Percentiles rank a stretch among this genome's conserved stretches.
Evolutionary conservation across 768 basidiomycete species (phyloP).

Genomic region (Crucibulum laeve): DNA sequence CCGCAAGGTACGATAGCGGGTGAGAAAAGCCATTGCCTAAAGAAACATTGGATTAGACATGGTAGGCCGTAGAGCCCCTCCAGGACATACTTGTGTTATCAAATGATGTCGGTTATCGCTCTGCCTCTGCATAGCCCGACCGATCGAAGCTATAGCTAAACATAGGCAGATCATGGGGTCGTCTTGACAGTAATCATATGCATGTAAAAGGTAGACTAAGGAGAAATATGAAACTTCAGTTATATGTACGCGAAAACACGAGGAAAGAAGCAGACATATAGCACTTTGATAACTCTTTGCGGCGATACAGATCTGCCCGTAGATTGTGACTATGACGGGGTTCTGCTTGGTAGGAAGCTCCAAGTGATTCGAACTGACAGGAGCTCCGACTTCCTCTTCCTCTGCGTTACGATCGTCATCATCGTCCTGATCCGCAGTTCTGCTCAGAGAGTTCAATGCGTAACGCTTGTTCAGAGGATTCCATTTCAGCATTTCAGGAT

Average conservation of each 20-base stretch:
- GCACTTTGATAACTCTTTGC: slow-evolving; percentile 89
- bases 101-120: slow-evolving; percentile 92
- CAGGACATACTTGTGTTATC: slow-evolving; percentile 52
- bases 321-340: slow-evolving; percentile 65
- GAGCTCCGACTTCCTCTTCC: slow-evolving; percentile 14
- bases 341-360: slow-evolving; percentile 66
- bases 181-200: slow-evolving; percentile 77
- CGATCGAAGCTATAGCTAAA: slow-evolving; percentile 81
- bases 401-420: slow-evolving; percentile 35
- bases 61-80: neutral
- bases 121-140: slow-evolving; percentile 90
- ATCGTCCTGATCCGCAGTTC: slow-evolving; percentile 31
- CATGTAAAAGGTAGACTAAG: slow-evolving; percentile 84
- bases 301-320: slow-evolving; percentile 80
- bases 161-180: slow-evolving; percentile 85
- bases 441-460: slow-evolving; percentile 35
- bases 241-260: neutral
- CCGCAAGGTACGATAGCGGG: slow-evolving; percentile 71
- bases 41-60: neutral
- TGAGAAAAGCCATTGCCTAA: slow-evolving; percentile 84
- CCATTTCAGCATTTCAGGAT: slow-evolving; percentile 59
- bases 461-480: slow-evolving; percentile 57
- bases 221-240: neutral
- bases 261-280: slow-evolving; percentile 59
- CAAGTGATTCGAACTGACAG: slow-evolving; percentile 14